A percentile compares a stretch with the other conserved stretches of the same genome.
Conservation (phyloP, 805 yeast genomes). For the Metschnikowia drakensbergensis region DNA sequence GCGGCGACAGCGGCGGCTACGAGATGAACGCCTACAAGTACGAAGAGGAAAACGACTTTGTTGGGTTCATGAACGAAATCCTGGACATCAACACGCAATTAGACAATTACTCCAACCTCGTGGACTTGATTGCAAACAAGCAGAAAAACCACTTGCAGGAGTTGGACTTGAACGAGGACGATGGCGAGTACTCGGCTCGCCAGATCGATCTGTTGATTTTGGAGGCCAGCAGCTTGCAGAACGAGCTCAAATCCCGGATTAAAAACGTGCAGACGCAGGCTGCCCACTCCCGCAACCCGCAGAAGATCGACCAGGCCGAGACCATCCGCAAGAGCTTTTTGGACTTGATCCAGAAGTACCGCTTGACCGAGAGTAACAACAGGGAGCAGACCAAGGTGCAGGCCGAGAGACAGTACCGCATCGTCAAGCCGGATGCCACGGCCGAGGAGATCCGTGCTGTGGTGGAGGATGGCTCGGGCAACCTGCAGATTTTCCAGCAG, state of each 20-base stretch:
- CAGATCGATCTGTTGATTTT: constrained; percentile 74
- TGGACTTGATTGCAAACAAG: constrained; percentile 64
- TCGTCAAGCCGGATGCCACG: constrained; percentile 82
- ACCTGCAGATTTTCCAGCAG: constrained; percentile 91
- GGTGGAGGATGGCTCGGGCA: constrained; percentile 69
- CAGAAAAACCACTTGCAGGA: constrained; percentile 72
- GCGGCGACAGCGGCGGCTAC: constrained; percentile 8
- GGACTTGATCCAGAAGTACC: constrained; percentile 80
- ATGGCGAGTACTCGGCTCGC: constrained; percentile 60
- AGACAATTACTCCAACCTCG: constrained; percentile 64
- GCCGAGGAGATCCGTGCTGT: constrained; percentile 82
- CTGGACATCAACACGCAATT: constrained; percentile 65
- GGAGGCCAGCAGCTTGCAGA: constrained; percentile 77
- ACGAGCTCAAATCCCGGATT: constrained; percentile 68
- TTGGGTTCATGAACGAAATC: constrained; percentile 58
- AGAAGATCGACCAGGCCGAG: constrained; percentile 88
- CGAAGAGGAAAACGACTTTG: constrained; percentile 49
- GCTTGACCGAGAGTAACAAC: constrained; percentile 81
- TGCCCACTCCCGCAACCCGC: constrained; percentile 55
- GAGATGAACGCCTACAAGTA: constrained; percentile 17
- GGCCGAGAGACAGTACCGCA: constrained; percentile 89
- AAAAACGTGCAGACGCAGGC: constrained; percentile 71
- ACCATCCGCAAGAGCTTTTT: constrained; percentile 80
- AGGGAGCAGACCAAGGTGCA: constrained; percentile 79
- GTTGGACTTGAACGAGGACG: constrained; percentile 57